Evolutionary conservation across 2,329 filamentous ascomycete species (phyloP).

Genomic region (Eurotiales sp.): DNA sequence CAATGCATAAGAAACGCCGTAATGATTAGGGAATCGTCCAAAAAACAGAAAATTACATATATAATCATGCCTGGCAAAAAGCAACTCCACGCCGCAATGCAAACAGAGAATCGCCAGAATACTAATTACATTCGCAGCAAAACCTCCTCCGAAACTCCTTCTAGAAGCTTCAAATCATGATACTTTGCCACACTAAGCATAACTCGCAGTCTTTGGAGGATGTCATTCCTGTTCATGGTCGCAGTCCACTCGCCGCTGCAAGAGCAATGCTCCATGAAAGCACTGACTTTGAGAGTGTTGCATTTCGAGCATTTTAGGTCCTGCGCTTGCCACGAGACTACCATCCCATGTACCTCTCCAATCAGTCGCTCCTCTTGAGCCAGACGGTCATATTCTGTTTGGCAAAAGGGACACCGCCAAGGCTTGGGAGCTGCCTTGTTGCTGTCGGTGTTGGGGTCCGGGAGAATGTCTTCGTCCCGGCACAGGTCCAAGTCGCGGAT

Average conservation of each 20-base stretch:
- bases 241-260: conserved; percentile 84
- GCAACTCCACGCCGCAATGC: neutral
- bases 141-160: conserved; percentile 66
- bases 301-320: conserved; percentile 83
- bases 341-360: conserved; percentile 66
- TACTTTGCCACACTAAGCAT: conserved; percentile 71
- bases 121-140: conserved; percentile 39
- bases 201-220: conserved; percentile 63
- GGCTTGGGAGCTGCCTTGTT: conserved; percentile 38
- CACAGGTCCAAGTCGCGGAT: conserved; percentile 87
- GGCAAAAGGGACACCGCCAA: conserved; percentile 77
- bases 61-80: neutral
- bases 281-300: conserved; percentile 67
- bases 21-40: conserved; percentile 1
- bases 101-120: neutral
- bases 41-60: conserved; percentile 1
- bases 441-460: conserved; percentile 39
- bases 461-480: conserved; percentile 77
- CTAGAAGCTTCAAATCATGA: conserved; percentile 79
- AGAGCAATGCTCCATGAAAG: conserved; percentile 94
- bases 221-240: conserved; percentile 63
- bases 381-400: conserved; percentile 70
- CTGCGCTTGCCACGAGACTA: conserved; percentile 81
- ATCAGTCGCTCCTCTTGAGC: conserved; percentile 81
- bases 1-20: neutral